phyloP scores from a whole-genome alignment of 345 rosid genomes.

The Dipteronia dyeriana region DNA sequence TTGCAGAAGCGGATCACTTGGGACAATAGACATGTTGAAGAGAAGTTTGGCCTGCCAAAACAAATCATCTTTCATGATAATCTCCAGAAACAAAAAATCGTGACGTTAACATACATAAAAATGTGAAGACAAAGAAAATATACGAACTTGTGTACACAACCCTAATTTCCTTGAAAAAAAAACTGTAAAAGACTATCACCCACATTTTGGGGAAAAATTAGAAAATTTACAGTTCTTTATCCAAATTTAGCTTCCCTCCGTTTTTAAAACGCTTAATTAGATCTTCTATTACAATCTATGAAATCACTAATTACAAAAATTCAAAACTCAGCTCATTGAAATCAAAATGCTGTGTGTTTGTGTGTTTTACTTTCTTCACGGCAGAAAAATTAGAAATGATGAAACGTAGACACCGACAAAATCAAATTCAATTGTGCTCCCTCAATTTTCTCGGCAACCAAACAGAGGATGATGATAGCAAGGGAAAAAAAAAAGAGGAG shows the following conservation, averaged over 20 bases:
- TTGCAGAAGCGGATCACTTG: conserved; percentile 55
- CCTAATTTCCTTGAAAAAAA: background rate
- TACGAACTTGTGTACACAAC: background rate
- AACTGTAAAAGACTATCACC: background rate
- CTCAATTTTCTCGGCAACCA: background rate
- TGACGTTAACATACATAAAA: background rate
- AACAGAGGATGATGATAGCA: background rate
- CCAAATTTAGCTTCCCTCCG: conserved; percentile 1
- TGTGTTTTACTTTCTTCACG: too few relatives aligned
- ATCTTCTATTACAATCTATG: background rate
- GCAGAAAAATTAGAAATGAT: background rate
- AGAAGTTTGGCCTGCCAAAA: conserved; percentile 29
- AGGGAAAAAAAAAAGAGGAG: background rate
- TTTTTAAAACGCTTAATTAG: background rate
- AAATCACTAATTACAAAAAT: background rate
- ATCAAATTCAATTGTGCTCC: background rate
- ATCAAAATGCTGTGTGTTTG: background rate
- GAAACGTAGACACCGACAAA: background rate
- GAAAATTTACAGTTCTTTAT: background rate
- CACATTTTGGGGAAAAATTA: background rate
- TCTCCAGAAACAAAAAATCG: background rate
- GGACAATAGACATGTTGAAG: conserved; percentile 46
- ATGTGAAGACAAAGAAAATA: background rate
- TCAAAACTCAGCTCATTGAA: background rate
- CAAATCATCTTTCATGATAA: background rate